Percentiles rank a stretch among this genome's conserved stretches.
Conservation (phyloP, 208 protist species). For the Entamoeba moshkovskii region DNA sequence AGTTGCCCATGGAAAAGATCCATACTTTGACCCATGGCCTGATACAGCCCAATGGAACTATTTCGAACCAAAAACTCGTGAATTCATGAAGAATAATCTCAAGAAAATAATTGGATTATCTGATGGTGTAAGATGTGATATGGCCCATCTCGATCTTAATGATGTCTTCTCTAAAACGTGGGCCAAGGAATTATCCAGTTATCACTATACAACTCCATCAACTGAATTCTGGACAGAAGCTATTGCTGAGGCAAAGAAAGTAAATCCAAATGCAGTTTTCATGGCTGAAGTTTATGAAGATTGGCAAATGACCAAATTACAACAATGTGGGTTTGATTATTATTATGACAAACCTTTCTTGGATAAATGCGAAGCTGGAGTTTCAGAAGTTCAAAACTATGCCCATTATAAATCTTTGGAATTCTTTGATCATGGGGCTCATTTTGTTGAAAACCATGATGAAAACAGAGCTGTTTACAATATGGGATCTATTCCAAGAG, state of each 20-base stretch:
- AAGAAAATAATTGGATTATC: constrained; percentile 32
- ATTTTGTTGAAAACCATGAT: constrained; percentile 41
- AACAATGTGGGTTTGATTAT: constrained; percentile 50
- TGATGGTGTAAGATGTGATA: constrained; percentile 53
- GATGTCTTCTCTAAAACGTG: constrained; percentile 41
- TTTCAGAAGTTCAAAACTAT: background rate
- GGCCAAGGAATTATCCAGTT: constrained; percentile 29
- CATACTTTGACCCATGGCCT: constrained; percentile 9
- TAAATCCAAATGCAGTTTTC: constrained; percentile 44
- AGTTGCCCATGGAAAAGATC: constrained; percentile 43
- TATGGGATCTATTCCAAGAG: background rate
- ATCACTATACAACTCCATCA: constrained; percentile 35
- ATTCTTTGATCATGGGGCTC: constrained; percentile 19
- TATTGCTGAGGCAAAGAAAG: constrained; percentile 38
- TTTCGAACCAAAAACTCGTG: constrained; percentile 27
- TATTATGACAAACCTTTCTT: constrained; percentile 52
- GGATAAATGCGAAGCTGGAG: constrained; percentile 18
- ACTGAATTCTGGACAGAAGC: constrained; percentile 46
- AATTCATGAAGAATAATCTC: background rate
- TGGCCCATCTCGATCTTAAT: constrained; percentile 52
- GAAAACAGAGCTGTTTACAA: background rate
- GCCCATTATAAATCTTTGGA: background rate
- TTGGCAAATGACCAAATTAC: constrained; percentile 22
- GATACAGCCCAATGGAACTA: constrained; percentile 54
- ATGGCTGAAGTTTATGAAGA: constrained; percentile 46